Percentiles rank a stretch among this genome's conserved stretches.
Conservation (phyloP, 164 flowering plant species). For the Amborella trichopoda region DNA sequence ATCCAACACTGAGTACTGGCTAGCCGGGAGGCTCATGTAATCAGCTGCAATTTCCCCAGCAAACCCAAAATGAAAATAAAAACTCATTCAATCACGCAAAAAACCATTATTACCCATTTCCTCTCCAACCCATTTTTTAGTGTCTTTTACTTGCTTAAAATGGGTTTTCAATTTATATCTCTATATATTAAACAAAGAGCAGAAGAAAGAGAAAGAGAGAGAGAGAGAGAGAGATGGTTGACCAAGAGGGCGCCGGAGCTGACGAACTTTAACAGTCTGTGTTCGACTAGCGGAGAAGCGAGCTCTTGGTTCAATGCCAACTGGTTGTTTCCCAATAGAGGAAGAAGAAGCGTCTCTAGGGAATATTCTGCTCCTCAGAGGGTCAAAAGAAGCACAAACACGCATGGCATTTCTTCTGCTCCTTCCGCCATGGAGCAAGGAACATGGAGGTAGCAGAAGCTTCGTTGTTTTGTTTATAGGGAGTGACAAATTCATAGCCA, state of each 20-base stretch:
- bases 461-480: too few relatives aligned
- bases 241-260: constrained; percentile 71
- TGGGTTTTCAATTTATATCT: background rate
- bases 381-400: too few relatives aligned
- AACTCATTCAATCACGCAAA: background rate
- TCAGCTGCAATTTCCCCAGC: constrained; percentile 29
- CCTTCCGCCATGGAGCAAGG: too few relatives aligned
- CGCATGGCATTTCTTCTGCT: too few relatives aligned
- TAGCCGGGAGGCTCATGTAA: constrained; percentile 91
- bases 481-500: too few relatives aligned
- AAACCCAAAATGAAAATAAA: background rate
- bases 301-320: too few relatives aligned
- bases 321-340: too few relatives aligned
- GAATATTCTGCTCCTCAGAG: too few relatives aligned
- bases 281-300: constrained; percentile 56
- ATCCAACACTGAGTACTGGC: constrained; percentile 92
- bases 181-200: background rate
- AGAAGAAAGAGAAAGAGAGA: background rate
- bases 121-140: background rate
- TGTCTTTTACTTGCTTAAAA: background rate
- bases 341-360: too few relatives aligned
- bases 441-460: too few relatives aligned
- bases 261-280: constrained; percentile 50
- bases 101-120: background rate
- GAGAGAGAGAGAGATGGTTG: constrained; percentile 5